Evolutionary conservation across 2,329 filamentous ascomycete species (phyloP).

Genomic region (Myriosclerotinia curreyana): DNA sequence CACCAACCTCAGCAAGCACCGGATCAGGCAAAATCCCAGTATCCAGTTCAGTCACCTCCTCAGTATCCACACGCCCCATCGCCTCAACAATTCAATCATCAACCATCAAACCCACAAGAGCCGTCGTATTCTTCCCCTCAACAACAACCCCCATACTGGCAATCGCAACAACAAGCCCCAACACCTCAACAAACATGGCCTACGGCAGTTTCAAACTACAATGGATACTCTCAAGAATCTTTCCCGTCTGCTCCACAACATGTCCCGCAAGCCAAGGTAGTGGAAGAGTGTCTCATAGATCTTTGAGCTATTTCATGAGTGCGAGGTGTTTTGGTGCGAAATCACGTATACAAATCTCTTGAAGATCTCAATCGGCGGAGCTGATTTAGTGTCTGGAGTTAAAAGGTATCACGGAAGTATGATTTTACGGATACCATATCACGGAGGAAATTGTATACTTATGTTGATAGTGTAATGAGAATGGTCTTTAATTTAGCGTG

Average conservation of each 20-base stretch:
- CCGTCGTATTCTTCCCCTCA: constrained; percentile 26
- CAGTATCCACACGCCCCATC: constrained; percentile 35
- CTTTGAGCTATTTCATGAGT: constrained; percentile 50
- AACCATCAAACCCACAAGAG: constrained; percentile 34
- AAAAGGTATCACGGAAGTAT: constrained; percentile 9
- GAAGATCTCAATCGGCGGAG: background rate
- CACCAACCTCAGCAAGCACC: constrained; percentile 44
- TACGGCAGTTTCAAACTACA: constrained; percentile 41
- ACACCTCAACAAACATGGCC: constrained; percentile 44
- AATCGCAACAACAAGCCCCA: constrained; percentile 45
- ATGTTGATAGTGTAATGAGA: constrained; percentile 11
- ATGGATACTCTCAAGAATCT: constrained; percentile 54
- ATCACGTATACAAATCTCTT: constrained; percentile 6
- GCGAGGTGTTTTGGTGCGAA: constrained; percentile 9
- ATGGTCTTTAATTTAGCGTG: background rate
- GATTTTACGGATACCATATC: constrained; percentile 5
- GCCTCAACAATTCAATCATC: constrained; percentile 31
- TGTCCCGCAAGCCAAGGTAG: constrained; percentile 51
- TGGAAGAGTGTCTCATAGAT: constrained; percentile 80
- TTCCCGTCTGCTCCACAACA: constrained; percentile 67
- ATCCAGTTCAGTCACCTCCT: constrained; percentile 39
- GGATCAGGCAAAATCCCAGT: constrained; percentile 39
- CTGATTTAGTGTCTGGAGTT: constrained; percentile 9
- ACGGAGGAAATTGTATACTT: constrained; percentile 8
- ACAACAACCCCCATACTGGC: constrained; percentile 50